Evolutionary conservation across 176 grass and related monocot species (phyloP), one percentile per base, ranked within the genome.

Genomic region (Juncus inflexus): DNA sequence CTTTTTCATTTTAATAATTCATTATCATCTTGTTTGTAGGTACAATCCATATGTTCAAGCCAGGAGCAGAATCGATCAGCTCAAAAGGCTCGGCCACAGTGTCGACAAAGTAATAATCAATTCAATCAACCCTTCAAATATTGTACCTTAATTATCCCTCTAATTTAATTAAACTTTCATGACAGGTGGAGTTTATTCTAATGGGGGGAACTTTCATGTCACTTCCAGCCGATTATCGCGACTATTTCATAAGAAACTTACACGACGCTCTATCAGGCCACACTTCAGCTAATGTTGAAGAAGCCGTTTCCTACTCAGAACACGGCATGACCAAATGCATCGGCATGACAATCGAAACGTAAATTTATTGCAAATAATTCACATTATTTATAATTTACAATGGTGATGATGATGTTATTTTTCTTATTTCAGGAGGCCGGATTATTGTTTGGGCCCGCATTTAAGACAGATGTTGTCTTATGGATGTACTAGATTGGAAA

Each of bases 161-260:
- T n/a, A 7, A 37, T 61, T 39, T 62, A 37, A 58, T 43, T 42
- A 5, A 35, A 55, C 41, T 55, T n/a, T 61, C 12, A 61, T 19
- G 78, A 62, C 85, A 97, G 83, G 85, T 99, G 10, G 85, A 99
- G 61, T 92, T 92, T 66, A 99, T 99, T 65, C 79, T 99, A 65
- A 99, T 99, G 94, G 94, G 94, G 64, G 94, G 89, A 66, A 92
- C 88, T 43, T 99, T 99, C 80, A 92, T 99, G 85, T 99, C 89
- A 42, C 74, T 99, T 64, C 83, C 85, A 28, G 82, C 75, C 55
- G 94, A 99, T 66, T 92, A 99, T 82, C 89, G 94, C 63, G 94
- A 99, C 69, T 99, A 99, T 73, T 97, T 97, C 60, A 83, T 91
- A 61, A 86, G 87, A 90, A 99, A 99, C 84, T 88, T 99, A 67